phyloP scores from a whole-genome alignment of 1,284 basidiomycete genomes.

The Microbotryomycetes sp. region DNA sequence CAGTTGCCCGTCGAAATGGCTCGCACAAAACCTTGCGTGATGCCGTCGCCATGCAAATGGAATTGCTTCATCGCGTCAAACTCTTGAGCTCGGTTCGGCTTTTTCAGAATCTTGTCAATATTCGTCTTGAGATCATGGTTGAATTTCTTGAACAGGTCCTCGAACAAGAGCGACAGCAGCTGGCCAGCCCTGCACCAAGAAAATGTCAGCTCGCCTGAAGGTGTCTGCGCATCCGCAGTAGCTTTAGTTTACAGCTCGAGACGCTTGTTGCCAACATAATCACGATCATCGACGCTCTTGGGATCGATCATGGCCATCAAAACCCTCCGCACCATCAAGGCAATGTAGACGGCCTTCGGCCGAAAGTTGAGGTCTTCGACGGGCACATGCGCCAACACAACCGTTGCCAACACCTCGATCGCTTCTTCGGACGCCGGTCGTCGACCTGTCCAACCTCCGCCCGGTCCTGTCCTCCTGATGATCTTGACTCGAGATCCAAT shows the following conservation, averaged over 20 bases:
- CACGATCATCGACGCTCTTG: slow-evolving; percentile 95
- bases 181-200: slow-evolving; percentile 73
- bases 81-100: slow-evolving; percentile 87
- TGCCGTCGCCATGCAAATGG: slow-evolving; percentile 76
- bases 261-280: slow-evolving; percentile 99
- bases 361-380: slow-evolving; percentile 85
- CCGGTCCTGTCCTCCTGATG: slow-evolving; percentile 60
- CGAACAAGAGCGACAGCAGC: slow-evolving; percentile 87
- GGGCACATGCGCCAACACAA: slow-evolving; percentile 94
- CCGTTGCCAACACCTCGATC: slow-evolving; percentile 88
- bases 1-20: slow-evolving; percentile 99
- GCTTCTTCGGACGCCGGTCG: slow-evolving; percentile 90
- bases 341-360: slow-evolving; percentile 94
- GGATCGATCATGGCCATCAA: slow-evolving; percentile 95
- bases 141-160: slow-evolving; percentile 98
- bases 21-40: slow-evolving; percentile 92
- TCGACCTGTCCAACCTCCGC: slow-evolving; percentile 49
- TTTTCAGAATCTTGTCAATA: slow-evolving; percentile 97
- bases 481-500: slow-evolving; percentile 88
- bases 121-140: slow-evolving; percentile 91
- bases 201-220: not conserved
- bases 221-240: not conserved
- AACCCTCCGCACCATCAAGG: slow-evolving; percentile 94
- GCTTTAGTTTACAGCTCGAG: slow-evolving; percentile 71
- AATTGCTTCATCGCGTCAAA: slow-evolving; percentile 94